phyloP scores from a whole-genome alignment of 164 flowering plant genomes.

The Taxillus chinensis region DNA sequence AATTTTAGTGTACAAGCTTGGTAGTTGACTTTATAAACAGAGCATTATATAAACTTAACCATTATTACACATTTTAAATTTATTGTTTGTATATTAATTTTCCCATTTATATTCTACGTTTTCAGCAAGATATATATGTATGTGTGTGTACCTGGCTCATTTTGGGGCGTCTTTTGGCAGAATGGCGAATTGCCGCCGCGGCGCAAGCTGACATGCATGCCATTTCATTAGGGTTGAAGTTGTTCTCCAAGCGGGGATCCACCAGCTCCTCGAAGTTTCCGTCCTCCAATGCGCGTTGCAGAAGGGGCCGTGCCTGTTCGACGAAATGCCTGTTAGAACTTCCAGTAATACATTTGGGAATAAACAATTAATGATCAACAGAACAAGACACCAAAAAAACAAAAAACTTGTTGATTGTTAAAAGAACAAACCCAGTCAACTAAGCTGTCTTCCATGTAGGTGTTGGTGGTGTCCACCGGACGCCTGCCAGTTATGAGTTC shows the following conservation, averaged over 20 bases:
- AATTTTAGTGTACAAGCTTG: no score
- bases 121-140: no score
- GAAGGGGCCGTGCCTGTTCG: slow-evolving; percentile 52
- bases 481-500: slow-evolving; percentile 64
- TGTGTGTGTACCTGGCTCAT: slow-evolving; percentile 67
- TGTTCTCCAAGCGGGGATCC: slow-evolving; percentile 40
- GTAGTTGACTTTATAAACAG: no score
- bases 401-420: not conserved
- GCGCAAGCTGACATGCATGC: slow-evolving; percentile 59
- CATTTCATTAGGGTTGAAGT: slow-evolving; percentile 47
- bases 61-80: no score
- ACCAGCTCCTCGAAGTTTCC: slow-evolving; percentile 39
- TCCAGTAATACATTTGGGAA: not conserved
- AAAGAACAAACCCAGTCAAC: slow-evolving; percentile 64
- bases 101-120: no score
- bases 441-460: slow-evolving; percentile 51
- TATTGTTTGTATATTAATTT: no score
- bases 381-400: slow-evolving; percentile 6
- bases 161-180: slow-evolving; percentile 63
- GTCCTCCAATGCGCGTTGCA: slow-evolving; percentile 35
- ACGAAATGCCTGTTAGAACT: not conserved
- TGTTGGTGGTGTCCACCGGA: slow-evolving; percentile 44
- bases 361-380: not conserved
- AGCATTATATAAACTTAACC: no score
- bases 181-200: slow-evolving; percentile 73